phyloP scores from a whole-genome alignment of 257 asterid genomes.

The Nicotiana tabacum region DNA sequence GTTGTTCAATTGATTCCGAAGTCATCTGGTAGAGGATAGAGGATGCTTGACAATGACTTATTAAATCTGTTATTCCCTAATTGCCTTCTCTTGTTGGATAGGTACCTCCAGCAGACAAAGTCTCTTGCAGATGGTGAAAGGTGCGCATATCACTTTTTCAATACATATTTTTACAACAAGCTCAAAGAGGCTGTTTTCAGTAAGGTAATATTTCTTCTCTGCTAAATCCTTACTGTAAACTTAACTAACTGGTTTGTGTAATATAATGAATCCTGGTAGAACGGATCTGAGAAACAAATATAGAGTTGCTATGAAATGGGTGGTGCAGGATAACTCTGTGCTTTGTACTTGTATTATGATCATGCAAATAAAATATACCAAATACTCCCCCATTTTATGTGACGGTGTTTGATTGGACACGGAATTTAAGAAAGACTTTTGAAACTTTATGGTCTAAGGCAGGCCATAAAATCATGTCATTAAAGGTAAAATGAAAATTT shows the following conservation, averaged over 20 bases:
- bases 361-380: neutral
- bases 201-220: conserved; percentile 47
- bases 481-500: too few relatives aligned
- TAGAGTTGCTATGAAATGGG: neutral
- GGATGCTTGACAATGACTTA: neutral
- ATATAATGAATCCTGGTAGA: neutral
- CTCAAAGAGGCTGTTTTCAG: conserved; percentile 56
- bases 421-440: too few relatives aligned
- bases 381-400: too few relatives aligned
- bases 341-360: neutral
- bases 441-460: too few relatives aligned
- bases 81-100: conserved; percentile 24
- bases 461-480: too few relatives aligned
- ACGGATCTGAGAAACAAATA: neutral
- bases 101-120: conserved; percentile 67
- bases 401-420: too few relatives aligned
- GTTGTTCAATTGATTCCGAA: neutral
- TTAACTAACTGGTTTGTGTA: neutral
- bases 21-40: neutral
- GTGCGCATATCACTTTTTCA: conserved; percentile 57
- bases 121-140: conserved; percentile 27
- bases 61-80: conserved; percentile 4
- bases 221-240: neutral
- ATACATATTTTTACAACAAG: conserved; percentile 83
- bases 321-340: neutral